Evolutionary conservation across 768 basidiomycete species (phyloP).

Genomic region (Clitopilus hobsonii): DNA sequence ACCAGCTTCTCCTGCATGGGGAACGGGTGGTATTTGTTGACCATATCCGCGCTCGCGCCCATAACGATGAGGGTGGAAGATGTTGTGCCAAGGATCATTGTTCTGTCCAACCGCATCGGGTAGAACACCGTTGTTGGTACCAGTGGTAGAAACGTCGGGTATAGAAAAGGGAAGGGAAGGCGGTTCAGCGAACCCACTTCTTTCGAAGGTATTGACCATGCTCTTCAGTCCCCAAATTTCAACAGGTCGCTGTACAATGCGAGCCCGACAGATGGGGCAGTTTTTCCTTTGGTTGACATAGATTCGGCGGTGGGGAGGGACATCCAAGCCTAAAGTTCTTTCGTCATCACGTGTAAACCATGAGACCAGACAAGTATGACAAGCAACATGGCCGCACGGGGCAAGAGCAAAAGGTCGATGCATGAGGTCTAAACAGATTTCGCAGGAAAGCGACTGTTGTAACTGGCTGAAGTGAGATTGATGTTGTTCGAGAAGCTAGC

Average conservation of each 20-base stretch:
- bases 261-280: conserved; percentile 71
- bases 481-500: conserved; percentile 47
- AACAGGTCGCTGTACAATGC: conserved; percentile 54
- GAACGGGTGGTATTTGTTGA: conserved; percentile 10
- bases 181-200: conserved; percentile 46
- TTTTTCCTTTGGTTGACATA: conserved; percentile 57
- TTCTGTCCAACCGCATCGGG: conserved; percentile 37
- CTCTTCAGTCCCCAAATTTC: conserved; percentile 71
- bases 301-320: conserved; percentile 15
- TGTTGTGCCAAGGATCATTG: conserved; percentile 8
- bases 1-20: conserved; percentile 17
- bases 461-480: conserved; percentile 48
- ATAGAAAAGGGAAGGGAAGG: conserved; percentile 16
- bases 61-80: conserved; percentile 11
- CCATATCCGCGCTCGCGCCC: conserved; percentile 5
- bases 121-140: conserved; percentile 57
- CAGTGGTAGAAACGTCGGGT: conserved; percentile 15
- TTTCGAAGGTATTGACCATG: conserved; percentile 48
- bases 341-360: conserved; percentile 64
- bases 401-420: conserved; percentile 70
- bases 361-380: conserved; percentile 64
- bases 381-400: conserved; percentile 73
- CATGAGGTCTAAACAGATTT: conserved; percentile 75
- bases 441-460: conserved; percentile 66
- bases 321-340: conserved; percentile 24